phyloP scores from a whole-genome alignment of 2,329 filamentous ascomycete species.

The Drechslerella dactyloides region DNA sequence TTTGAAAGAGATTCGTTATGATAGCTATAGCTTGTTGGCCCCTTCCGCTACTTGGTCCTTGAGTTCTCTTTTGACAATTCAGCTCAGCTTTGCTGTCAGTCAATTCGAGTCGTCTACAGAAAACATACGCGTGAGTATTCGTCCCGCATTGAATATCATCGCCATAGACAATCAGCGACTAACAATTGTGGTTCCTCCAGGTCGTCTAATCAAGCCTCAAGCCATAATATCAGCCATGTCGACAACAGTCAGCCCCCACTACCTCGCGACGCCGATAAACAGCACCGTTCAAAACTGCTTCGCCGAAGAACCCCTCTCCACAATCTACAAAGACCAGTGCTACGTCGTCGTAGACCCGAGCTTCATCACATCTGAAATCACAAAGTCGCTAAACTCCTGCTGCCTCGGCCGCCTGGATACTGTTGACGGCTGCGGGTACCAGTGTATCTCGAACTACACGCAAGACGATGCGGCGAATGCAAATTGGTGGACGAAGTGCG shows the following conservation, averaged over 20 bases:
- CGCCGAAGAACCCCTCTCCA: constrained; percentile 6
- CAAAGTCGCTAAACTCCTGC: constrained; percentile 7
- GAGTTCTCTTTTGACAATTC: too few species aligned
- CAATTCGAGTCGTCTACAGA: too few species aligned
- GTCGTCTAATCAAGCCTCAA: too few species aligned
- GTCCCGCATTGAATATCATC: too few species aligned
- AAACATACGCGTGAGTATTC: too few species aligned
- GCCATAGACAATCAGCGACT: too few species aligned
- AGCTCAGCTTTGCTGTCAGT: too few species aligned
- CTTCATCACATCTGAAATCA: constrained; percentile 9
- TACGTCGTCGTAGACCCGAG: neutral
- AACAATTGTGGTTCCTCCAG: too few species aligned
- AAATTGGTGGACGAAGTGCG: neutral
- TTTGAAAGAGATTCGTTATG: too few species aligned
- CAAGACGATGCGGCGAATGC: neutral
- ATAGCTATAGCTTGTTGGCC: too few species aligned
- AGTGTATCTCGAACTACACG: constrained; percentile 21
- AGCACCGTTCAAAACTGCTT: constrained; percentile 6
- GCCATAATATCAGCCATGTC: too few species aligned
- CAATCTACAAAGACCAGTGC: constrained; percentile 20
- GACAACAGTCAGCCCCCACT: neutral
- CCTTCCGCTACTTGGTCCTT: too few species aligned
- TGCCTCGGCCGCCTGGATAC: constrained; percentile 23
- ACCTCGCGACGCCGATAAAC: neutral
- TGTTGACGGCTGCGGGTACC: constrained; percentile 28